Evolutionary conservation across 345 rosid species (phyloP).

Genomic region (Camelina neglecta): DNA sequence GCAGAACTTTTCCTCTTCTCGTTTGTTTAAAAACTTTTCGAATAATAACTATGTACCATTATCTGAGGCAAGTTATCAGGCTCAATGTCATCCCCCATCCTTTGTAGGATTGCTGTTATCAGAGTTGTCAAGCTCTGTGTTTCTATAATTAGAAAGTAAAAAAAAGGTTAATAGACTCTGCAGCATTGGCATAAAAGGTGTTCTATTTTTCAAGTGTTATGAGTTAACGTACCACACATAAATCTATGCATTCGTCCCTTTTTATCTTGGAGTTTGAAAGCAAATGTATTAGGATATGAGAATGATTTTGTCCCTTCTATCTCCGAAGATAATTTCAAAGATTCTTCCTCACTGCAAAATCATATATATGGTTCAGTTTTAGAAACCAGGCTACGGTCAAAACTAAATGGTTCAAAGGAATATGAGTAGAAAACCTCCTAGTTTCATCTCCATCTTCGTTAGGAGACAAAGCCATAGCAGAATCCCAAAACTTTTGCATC

Average conservation of each 20-base stretch:
- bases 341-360: constrained; percentile 69
- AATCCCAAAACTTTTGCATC: constrained; percentile 99
- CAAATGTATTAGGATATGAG: constrained; percentile 60
- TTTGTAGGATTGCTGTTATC: constrained; percentile 80
- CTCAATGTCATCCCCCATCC: constrained; percentile 88
- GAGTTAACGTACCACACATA: constrained; percentile 66
- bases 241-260: constrained; percentile 91
- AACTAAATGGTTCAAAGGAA: constrained; percentile 23
- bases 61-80: constrained; percentile 78
- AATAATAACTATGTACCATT: constrained; percentile 55
- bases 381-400: constrained; percentile 4
- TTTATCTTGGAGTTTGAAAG: constrained; percentile 86
- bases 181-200: constrained; percentile 1
- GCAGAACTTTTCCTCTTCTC: not conserved
- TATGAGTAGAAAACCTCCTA: constrained; percentile 53
- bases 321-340: constrained; percentile 79
- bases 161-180: constrained; percentile 8
- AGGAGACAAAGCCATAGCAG: constrained; percentile 81
- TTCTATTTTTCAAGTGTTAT: not conserved
- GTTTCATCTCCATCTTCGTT: constrained; percentile 82
- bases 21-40: not conserved
- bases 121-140: constrained; percentile 73
- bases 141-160: constrained; percentile 49
- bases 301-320: constrained; percentile 65
- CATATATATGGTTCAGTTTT: not conserved